Evolutionary conservation across 306 rosid genomes (phyloP).

Genomic region (Medicago lupulina): DNA sequence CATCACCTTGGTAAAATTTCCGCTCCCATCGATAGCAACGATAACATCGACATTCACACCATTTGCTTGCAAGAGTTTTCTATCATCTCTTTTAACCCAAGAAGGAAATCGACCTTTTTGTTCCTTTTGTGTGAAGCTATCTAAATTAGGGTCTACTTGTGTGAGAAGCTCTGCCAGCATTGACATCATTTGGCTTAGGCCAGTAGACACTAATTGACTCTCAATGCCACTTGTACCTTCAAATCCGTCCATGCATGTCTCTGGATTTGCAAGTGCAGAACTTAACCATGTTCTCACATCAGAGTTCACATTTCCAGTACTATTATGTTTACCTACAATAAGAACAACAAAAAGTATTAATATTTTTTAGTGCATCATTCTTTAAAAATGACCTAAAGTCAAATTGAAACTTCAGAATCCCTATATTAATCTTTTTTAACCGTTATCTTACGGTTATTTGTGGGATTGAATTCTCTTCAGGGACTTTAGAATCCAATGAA

Average conservation of each 20-base stretch:
- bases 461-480: no score
- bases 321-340: slow-evolving; percentile 63
- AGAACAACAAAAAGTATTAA: not conserved
- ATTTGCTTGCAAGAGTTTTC: slow-evolving; percentile 57
- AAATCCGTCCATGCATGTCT: slow-evolving; percentile 86
- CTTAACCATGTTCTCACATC: slow-evolving; percentile 93
- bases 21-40: slow-evolving; percentile 76
- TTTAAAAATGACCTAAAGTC: not conserved
- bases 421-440: not conserved
- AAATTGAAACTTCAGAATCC: not conserved
- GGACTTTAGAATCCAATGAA: no score
- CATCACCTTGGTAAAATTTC: slow-evolving; percentile 65
- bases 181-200: slow-evolving; percentile 64
- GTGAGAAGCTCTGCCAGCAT: slow-evolving; percentile 58
- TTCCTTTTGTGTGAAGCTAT: not conserved
- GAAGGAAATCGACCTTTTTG: slow-evolving; percentile 50
- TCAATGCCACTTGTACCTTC: slow-evolving; percentile 78
- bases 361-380: not conserved
- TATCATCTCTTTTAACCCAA: slow-evolving; percentile 64
- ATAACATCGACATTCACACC: slow-evolving; percentile 50
- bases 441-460: not conserved
- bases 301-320: slow-evolving; percentile 77
- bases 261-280: slow-evolving; percentile 73
- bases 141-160: slow-evolving; percentile 56
- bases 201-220: slow-evolving; percentile 50